Conservation (phyloP, 306 rosid genomes). For the Cucumis melo region DNA sequence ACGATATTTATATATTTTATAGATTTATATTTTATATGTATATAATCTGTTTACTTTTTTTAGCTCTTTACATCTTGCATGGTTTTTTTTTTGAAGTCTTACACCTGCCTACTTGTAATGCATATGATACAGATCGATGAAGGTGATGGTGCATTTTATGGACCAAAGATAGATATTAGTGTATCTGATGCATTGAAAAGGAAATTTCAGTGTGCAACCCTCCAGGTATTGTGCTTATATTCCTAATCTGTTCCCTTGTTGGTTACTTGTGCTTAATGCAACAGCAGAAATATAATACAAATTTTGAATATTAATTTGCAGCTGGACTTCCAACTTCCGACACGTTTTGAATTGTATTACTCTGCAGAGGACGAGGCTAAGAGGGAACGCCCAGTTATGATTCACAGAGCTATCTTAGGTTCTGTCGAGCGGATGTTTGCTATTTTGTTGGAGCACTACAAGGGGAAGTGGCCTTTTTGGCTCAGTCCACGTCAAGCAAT, state of each 20-base stretch:
- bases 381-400: conserved; percentile 88
- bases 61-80: background rate
- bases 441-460: conserved; percentile 80
- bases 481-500: conserved; percentile 96
- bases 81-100: background rate
- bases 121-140: conserved; percentile 48
- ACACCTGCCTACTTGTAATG: background rate
- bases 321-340: conserved; percentile 96
- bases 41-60: background rate
- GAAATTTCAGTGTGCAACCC: conserved; percentile 89
- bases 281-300: conserved; percentile 3
- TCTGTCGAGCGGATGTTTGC: conserved; percentile 96
- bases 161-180: conserved; percentile 88
- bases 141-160: conserved; percentile 94
- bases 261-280: background rate
- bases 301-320: conserved; percentile 20
- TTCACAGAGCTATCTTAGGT: conserved; percentile 86
- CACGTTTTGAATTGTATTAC: conserved; percentile 73
- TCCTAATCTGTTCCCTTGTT: conserved; percentile 4
- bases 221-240: conserved; percentile 41
- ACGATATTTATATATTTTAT: background rate
- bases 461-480: conserved; percentile 99
- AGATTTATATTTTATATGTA: background rate
- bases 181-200: conserved; percentile 85
- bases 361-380: conserved; percentile 93